Percentiles rank a stretch among this genome's conserved stretches.
phyloP scores from a whole-genome alignment of 768 basidiomycete genomes.

The Sistotremastrum niveocremeum region DNA sequence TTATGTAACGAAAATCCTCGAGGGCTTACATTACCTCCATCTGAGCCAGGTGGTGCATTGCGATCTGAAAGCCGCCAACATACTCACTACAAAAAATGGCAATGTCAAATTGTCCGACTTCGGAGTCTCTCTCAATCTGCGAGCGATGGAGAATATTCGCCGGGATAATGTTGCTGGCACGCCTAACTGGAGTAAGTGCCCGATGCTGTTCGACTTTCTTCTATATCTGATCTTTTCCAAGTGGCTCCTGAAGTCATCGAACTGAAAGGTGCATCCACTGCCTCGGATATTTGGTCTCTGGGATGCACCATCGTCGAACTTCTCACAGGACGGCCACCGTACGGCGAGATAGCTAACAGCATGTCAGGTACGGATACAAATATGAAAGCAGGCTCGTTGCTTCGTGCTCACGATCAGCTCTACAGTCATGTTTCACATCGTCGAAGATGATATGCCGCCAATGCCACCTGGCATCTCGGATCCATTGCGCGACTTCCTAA shows the following conservation, averaged over 20 bases:
- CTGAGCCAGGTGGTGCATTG: conserved; percentile 86
- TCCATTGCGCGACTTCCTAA: conserved; percentile 68
- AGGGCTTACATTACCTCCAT: conserved; percentile 91
- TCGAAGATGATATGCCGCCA: conserved; percentile 84
- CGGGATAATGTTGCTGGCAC: conserved; percentile 80
- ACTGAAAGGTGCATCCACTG: conserved; percentile 83
- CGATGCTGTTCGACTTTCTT: background rate
- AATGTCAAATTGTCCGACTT: conserved; percentile 97
- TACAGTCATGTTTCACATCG: conserved; percentile 92
- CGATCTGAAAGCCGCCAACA: conserved; percentile 96
- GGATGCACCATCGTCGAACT: conserved; percentile 93
- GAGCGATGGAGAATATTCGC: conserved; percentile 75
- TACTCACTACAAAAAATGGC: conserved; percentile 95
- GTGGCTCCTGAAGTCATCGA: conserved; percentile 98
- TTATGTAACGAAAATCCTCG: conserved; percentile 93
- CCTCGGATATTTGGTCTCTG: conserved; percentile 92
- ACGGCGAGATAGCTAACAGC: conserved; percentile 75
- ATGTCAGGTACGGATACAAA: conserved; percentile 57
- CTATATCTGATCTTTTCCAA: conserved; percentile 7
- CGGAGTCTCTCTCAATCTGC: conserved; percentile 90
- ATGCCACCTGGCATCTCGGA: conserved; percentile 69
- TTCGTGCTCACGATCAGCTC: conserved; percentile 4
- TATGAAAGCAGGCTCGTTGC: background rate
- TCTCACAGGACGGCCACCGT: conserved; percentile 84
- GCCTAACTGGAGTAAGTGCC: conserved; percentile 75